phyloP scores from a whole-genome alignment of 352 stramenopile species.

The Phytophthora pseudosyringae region DNA sequence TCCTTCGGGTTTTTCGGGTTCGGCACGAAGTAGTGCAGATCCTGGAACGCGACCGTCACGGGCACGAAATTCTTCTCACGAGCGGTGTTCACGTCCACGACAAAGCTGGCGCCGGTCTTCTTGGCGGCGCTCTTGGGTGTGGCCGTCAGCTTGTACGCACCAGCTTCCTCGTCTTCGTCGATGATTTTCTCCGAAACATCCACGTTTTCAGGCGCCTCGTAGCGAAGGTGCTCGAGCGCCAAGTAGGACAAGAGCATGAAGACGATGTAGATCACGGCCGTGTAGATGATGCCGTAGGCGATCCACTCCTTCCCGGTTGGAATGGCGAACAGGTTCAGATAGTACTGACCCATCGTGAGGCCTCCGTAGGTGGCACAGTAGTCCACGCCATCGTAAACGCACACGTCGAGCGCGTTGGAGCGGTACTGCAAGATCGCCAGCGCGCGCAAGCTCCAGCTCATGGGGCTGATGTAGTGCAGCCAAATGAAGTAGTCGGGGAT shows the following conservation, averaged over 20 bases:
- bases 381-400: slow-evolving; percentile 20
- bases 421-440: slow-evolving; percentile 58
- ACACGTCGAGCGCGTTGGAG: slow-evolving; percentile 37
- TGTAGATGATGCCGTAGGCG: slow-evolving; percentile 46
- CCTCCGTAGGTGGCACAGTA: slow-evolving; percentile 36
- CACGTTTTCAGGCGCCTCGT: slow-evolving; percentile 35
- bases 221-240: slow-evolving; percentile 35
- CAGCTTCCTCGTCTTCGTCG: slow-evolving; percentile 6
- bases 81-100: slow-evolving; percentile 13
- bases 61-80: slow-evolving; percentile 39
- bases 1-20: slow-evolving; percentile 31
- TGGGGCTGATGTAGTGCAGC: slow-evolving; percentile 67
- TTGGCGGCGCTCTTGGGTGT: slow-evolving; percentile 20
- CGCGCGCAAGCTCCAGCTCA: slow-evolving; percentile 53
- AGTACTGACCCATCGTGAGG: slow-evolving; percentile 46
- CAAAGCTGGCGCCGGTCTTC: slow-evolving; percentile 3
- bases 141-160: slow-evolving; percentile 18
- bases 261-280: slow-evolving; percentile 41
- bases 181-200: slow-evolving; percentile 31
- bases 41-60: slow-evolving; percentile 43
- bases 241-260: slow-evolving; percentile 44
- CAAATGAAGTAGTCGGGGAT: slow-evolving; percentile 59
- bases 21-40: slow-evolving; percentile 35
- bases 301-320: slow-evolving; percentile 50
- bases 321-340: slow-evolving; percentile 49